These are phyloP conservation scores for Gloeophyllum trabeum DNA, from an alignment of 768 basidiomycete species.

Conservation along the genomic window DNA sequence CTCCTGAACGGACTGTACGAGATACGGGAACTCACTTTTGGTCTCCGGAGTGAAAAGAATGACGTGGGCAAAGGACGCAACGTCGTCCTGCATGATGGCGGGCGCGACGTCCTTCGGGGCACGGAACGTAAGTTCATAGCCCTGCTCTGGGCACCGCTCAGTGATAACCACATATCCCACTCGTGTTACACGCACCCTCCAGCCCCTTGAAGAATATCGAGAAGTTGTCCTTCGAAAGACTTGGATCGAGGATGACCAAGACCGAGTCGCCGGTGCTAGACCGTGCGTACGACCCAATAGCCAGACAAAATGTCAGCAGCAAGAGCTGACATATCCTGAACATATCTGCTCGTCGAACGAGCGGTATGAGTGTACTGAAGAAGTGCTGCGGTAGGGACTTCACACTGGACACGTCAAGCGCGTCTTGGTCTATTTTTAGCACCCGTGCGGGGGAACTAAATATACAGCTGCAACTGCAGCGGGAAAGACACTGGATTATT, in stretches of 20 bases:
- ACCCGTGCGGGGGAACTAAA: too few species aligned
- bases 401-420: too few species aligned
- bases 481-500: too few species aligned
- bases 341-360: conserved; percentile 12
- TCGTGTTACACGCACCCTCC: conserved; percentile 35
- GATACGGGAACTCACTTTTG: conserved; percentile 68
- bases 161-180: conserved; percentile 2
- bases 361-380: background rate
- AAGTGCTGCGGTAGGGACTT: too few species aligned
- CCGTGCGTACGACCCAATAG: conserved; percentile 28
- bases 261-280: conserved; percentile 80
- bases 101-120: conserved; percentile 67
- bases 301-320: conserved; percentile 17
- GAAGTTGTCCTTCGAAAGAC: conserved; percentile 54
- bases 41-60: conserved; percentile 78
- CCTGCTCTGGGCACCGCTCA: conserved; percentile 39
- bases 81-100: conserved; percentile 54
- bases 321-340: conserved; percentile 15
- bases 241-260: conserved; percentile 74
- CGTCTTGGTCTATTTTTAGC: too few species aligned
- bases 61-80: conserved; percentile 74
- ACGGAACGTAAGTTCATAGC: conserved; percentile 83
- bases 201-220: conserved; percentile 76
- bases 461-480: too few species aligned
- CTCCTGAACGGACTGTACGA: too few species aligned